Conservation (phyloP, 768 basidiomycete genomes). For the Hygrophorus russula region DNA sequence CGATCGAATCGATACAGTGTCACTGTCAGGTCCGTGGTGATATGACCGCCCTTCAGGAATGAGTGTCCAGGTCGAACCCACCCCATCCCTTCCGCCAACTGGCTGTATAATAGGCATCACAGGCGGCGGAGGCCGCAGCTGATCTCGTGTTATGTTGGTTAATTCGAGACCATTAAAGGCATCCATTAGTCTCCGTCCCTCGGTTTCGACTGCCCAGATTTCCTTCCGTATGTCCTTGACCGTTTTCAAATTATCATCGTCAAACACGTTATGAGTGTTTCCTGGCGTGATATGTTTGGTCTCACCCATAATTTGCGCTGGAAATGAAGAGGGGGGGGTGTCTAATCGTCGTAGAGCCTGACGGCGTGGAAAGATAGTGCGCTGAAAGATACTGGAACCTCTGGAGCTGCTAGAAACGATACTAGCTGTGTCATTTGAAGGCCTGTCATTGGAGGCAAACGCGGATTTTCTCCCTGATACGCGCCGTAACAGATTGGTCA, state of each 20-base stretch:
- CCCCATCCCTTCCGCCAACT: constrained; percentile 22
- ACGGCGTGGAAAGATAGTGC: neutral
- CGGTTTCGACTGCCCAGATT: constrained; percentile 53
- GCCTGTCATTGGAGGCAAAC: constrained; percentile 4
- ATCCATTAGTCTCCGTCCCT: constrained; percentile 48
- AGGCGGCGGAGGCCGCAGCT: constrained; percentile 22
- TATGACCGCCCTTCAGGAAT: constrained; percentile 11
- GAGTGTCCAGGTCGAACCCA: constrained; percentile 10
- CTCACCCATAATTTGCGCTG: constrained; percentile 12
- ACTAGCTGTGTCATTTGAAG: constrained; percentile 9
- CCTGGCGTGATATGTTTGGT: constrained; percentile 10
- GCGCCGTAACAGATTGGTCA: constrained; percentile 26
- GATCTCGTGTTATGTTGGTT: constrained; percentile 37
- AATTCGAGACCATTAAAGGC: constrained; percentile 62
- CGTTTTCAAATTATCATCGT: constrained; percentile 43
- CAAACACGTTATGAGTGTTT: constrained; percentile 27
- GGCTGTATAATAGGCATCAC: no score
- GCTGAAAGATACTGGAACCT: constrained; percentile 21
- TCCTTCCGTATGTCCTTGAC: constrained; percentile 46
- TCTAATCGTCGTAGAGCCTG: constrained; percentile 6
- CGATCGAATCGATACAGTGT: constrained; percentile 32
- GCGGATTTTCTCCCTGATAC: constrained; percentile 23
- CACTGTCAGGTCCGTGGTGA: constrained; percentile 17
- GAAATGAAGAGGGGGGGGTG: constrained; percentile 15
- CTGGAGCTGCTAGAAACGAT: constrained; percentile 13